These are phyloP conservation scores for Colletotrichum shisoi DNA, from an alignment of 2,329 filamentous ascomycete genomes.

Conservation along the genomic window DNA sequence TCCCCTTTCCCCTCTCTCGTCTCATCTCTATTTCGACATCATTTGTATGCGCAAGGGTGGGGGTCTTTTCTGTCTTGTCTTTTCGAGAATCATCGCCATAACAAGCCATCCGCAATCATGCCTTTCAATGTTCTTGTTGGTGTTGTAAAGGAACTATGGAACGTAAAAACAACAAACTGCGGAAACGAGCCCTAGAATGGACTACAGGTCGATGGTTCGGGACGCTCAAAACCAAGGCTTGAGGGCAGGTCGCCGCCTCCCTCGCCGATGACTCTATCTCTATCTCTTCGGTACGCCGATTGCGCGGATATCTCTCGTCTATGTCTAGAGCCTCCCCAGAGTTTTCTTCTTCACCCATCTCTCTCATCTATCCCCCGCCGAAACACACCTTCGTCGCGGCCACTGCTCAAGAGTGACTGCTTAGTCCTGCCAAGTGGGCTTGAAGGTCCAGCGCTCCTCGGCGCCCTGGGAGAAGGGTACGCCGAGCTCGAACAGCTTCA, in stretches of 20 bases:
- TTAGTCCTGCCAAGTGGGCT: constrained; percentile 53
- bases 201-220: constrained; percentile 11
- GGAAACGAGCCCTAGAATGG: constrained; percentile 30
- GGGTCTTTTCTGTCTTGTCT: no score
- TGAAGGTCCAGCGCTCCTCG: constrained; percentile 70
- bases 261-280: constrained; percentile 5
- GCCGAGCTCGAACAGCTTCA: constrained; percentile 90
- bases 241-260: constrained; percentile 5
- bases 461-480: constrained; percentile 80
- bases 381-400: background rate
- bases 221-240: constrained; percentile 9
- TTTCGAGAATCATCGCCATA: background rate
- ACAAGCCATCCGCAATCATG: no score
- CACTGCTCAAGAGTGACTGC: background rate
- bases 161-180: constrained; percentile 12
- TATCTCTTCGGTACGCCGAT: constrained; percentile 23
- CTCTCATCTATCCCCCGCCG: background rate
- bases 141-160: constrained; percentile 35
- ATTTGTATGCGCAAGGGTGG: background rate
- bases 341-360: constrained; percentile 10
- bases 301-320: constrained; percentile 34
- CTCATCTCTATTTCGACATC: constrained; percentile 32
- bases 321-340: constrained; percentile 23
- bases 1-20: constrained; percentile 3
- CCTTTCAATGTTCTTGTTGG: constrained; percentile 20